Evolutionary conservation across 116 monocot species (phyloP), one percentile per base, ranked within the genome.

Genomic region (Zostera marina): DNA sequence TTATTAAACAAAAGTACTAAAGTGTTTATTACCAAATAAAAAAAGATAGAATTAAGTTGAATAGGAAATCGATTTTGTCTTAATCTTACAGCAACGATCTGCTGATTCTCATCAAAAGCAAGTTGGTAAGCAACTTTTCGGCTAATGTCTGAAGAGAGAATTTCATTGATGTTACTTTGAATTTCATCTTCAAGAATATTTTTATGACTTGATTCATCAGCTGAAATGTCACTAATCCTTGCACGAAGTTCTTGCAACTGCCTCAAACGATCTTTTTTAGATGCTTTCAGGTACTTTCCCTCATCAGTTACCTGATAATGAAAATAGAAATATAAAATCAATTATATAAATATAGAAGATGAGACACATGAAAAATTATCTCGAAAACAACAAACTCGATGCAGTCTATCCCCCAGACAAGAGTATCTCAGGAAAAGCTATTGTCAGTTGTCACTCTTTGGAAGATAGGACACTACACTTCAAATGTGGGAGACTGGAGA

Each of bases 81-180:
- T 22, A 9, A 43, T 40, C 74, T 79, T 84, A 99, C 99, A 69
- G 90, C 79, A 77, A 84, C 73, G 56, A 77, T 83, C 74, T 99
- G 99, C 61, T 86, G 90, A 22, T 99, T 83, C 70, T 99, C 91
- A 60, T 99, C 91, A 75, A 71, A 81, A 60, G 79, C 74, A 71
- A 91, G 79, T 61, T 79, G 83, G 44, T 68, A 75, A 59, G 81
- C 52, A 61, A 69, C 64, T 67, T 68, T 83, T 65, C 87, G 74
- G 21, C 59, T 74, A 22, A 84, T 81, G 71, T 99, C 91, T 43
- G 81, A 72, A 72, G 79, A 68, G 66, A 91, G 71, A 77, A 87
- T 68, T 42, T 47, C 59, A 54, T 59, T 68, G 44, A 87, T 64
- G 61, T 63, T 72, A 16, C 59, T 71, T 16, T 69, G 68, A 21